These are phyloP conservation scores for Eucalyptus urophylla DNA, from an alignment of 345 rosid species.

Conservation along the genomic window DNA sequence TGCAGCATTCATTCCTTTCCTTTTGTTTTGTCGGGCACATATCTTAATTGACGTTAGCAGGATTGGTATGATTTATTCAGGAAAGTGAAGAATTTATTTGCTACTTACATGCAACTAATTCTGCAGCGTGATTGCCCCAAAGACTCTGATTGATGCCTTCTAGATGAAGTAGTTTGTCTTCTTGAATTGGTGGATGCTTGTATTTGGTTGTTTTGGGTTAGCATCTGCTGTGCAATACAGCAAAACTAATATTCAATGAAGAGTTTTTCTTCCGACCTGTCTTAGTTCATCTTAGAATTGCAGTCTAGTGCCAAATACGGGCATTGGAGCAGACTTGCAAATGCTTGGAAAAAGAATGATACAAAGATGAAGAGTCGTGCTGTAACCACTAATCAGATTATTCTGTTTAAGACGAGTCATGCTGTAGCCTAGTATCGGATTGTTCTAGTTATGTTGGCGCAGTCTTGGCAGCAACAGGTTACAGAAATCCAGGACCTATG, in stretches of 20 bases:
- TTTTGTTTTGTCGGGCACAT: neutral
- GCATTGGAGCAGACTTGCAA: neutral
- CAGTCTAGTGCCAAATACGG: neutral
- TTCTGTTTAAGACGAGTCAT: neutral
- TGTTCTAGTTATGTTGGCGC: neutral
- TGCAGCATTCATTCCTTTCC: constrained; percentile 4
- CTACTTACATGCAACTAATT: neutral
- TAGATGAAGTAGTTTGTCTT: neutral
- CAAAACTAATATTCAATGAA: neutral
- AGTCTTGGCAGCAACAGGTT: neutral
- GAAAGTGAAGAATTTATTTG: neutral
- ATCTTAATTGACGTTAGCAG: neutral
- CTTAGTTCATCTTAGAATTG: neutral
- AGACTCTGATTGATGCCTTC: neutral
- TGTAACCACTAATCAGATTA: neutral
- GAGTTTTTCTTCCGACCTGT: neutral
- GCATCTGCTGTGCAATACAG: neutral
- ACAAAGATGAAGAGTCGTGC: neutral
- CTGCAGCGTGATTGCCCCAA: neutral
- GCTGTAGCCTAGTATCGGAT: neutral
- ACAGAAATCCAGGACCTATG: neutral
- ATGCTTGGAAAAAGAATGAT: neutral
- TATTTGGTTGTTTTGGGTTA: neutral
- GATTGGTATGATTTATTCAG: neutral
- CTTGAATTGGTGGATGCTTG: neutral